phyloP scores from a whole-genome alignment of 495 filamentous ascomycete species.

The Lasiosphaeria miniovina region DNA sequence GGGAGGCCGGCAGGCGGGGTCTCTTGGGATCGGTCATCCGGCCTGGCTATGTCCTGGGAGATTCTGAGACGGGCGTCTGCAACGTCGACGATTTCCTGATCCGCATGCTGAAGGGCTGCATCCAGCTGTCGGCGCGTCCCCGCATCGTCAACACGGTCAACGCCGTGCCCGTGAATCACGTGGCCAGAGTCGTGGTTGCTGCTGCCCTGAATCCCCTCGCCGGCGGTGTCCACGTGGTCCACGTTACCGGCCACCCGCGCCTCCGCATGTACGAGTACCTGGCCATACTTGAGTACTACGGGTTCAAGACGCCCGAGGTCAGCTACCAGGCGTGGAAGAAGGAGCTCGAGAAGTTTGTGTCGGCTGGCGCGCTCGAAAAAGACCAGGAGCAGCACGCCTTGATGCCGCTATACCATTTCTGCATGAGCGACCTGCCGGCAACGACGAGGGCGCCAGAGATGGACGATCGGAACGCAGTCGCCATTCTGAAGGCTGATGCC shows the following conservation, averaged over 20 bases:
- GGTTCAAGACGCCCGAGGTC: constrained; percentile 69
- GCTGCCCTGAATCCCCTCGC: constrained; percentile 59
- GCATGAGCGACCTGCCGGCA: constrained; percentile 71
- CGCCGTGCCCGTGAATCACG: constrained; percentile 83
- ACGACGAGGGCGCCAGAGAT: constrained; percentile 78
- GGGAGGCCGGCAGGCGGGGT: constrained; percentile 75
- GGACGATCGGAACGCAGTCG: constrained; percentile 68
- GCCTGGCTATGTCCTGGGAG: constrained; percentile 83
- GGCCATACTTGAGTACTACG: constrained; percentile 66
- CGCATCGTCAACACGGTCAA: constrained; percentile 87
- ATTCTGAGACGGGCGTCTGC: constrained; percentile 66
- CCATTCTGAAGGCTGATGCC: constrained; percentile 59
- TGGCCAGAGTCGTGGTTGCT: constrained; percentile 74
- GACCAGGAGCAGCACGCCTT: constrained; percentile 67
- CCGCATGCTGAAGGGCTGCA: constrained; percentile 83
- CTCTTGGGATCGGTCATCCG: constrained; percentile 73
- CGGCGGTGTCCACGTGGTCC: constrained; percentile 57
- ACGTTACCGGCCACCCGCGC: constrained; percentile 71
- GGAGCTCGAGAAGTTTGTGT: constrained; percentile 61
- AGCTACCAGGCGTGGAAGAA: constrained; percentile 57
- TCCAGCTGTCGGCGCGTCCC: constrained; percentile 72
- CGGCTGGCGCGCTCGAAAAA: constrained; percentile 45
- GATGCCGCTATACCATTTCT: constrained; percentile 86
- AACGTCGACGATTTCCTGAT: constrained; percentile 93
- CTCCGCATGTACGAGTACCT: constrained; percentile 78